phyloP scores from a whole-genome alignment of 2,329 filamentous ascomycete species.

The Thelonectria blattea region DNA sequence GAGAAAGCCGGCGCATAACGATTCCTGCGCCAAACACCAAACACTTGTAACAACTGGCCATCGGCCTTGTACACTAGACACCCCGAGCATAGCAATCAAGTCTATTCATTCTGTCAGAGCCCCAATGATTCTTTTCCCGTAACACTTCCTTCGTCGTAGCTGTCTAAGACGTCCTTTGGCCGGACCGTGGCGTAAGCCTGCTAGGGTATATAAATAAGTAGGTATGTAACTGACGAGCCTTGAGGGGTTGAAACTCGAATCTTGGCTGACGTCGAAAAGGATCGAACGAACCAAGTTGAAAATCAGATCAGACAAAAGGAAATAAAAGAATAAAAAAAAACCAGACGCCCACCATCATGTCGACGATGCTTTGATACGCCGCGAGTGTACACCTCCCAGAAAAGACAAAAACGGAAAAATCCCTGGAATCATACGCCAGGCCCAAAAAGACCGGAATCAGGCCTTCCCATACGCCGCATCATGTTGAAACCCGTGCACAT shows the following conservation, averaged over 20 bases:
- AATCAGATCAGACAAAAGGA: conserved; percentile 17
- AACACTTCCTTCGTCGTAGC: conserved; percentile 13
- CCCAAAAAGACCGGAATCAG: conserved; percentile 8
- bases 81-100: conserved; percentile 20
- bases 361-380: conserved; percentile 34
- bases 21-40: conserved; percentile 19
- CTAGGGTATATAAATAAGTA: conserved; percentile 17
- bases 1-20: conserved; percentile 40
- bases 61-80: conserved; percentile 28
- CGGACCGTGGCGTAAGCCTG: conserved; percentile 16
- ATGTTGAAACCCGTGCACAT: conserved; percentile 11
- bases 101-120: conserved; percentile 8
- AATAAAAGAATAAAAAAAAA: conserved; percentile 8
- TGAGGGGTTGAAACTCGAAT: conserved; percentile 8
- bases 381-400: conserved; percentile 28
- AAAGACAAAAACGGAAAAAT: conserved; percentile 16
- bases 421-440: conserved; percentile 22
- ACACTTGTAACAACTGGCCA: conserved; percentile 15
- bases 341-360: conserved; percentile 24
- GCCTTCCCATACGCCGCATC: conserved; percentile 7
- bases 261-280: conserved; percentile 2
- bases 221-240: conserved; percentile 4
- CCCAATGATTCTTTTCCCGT: conserved; percentile 12
- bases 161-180: conserved; percentile 8
- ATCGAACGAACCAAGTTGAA: neutral